These are phyloP conservation scores for Verticillium klebahnii DNA, from an alignment of 2,329 filamentous ascomycete genomes.

Conservation along the genomic window DNA sequence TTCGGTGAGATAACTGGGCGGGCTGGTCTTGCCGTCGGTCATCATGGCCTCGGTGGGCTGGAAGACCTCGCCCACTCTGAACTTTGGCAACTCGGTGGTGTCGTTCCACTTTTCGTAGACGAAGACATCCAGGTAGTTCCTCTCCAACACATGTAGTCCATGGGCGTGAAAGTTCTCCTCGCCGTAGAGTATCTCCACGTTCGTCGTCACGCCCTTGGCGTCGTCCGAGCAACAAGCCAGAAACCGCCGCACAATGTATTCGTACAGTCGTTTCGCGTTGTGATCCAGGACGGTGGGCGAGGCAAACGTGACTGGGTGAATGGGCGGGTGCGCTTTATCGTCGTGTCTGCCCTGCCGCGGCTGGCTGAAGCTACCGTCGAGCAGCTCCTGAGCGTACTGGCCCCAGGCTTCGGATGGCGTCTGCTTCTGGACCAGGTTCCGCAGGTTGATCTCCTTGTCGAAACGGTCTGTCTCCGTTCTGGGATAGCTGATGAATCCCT, in stretches of 20 bases:
- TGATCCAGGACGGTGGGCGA: constrained; percentile 57
- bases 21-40: constrained; percentile 81
- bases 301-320: constrained; percentile 89
- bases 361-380: constrained; percentile 72
- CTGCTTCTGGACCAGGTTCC: constrained; percentile 77
- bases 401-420: constrained; percentile 74
- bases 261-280: constrained; percentile 76
- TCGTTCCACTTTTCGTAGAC: constrained; percentile 96
- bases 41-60: constrained; percentile 86
- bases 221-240: constrained; percentile 95
- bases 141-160: constrained; percentile 78
- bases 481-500: constrained; percentile 95
- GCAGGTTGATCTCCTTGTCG: constrained; percentile 82
- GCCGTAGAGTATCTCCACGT: constrained; percentile 80
- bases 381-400: constrained; percentile 68
- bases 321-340: constrained; percentile 95
- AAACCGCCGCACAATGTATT: constrained; percentile 88
- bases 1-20: constrained; percentile 86
- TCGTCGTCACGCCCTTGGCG: constrained; percentile 79
- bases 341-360: constrained; percentile 84
- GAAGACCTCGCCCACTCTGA: constrained; percentile 74
- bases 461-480: constrained; percentile 97
- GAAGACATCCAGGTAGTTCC: constrained; percentile 94
- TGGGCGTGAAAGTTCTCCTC: constrained; percentile 77
- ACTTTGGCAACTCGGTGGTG: constrained; percentile 75